Evolutionary conservation across 2,329 filamentous ascomycete species (phyloP).

Genomic region (Microdochium trichocladiopsis): DNA sequence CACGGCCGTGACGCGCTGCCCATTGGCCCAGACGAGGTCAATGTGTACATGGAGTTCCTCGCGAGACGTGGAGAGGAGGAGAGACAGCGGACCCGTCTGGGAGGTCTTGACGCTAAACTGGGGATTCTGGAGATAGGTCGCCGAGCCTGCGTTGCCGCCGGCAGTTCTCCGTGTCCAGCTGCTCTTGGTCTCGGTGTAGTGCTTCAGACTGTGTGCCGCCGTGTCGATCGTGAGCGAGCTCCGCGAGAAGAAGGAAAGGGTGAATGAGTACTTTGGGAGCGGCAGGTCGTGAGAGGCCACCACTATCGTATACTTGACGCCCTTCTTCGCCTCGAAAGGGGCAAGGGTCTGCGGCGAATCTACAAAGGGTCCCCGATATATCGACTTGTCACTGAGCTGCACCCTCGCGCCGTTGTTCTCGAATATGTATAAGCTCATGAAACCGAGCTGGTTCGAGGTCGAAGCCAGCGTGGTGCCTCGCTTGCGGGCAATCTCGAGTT

Average conservation of each 20-base stretch:
- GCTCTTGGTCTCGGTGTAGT: slow-evolving; percentile 51
- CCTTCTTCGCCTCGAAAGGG: slow-evolving; percentile 51
- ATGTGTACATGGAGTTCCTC: slow-evolving; percentile 72
- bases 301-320: slow-evolving; percentile 49
- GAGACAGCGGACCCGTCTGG: slow-evolving; percentile 52
- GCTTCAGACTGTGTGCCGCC: slow-evolving; percentile 52
- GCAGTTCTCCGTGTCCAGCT: slow-evolving; percentile 74
- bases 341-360: slow-evolving; percentile 90
- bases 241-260: slow-evolving; percentile 74
- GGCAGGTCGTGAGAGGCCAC: slow-evolving; percentile 75
- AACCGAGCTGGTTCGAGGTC: slow-evolving; percentile 57
- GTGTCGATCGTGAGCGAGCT: slow-evolving; percentile 51
- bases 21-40: slow-evolving; percentile 72
- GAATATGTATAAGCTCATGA: slow-evolving; percentile 83
- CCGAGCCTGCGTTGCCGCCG: slow-evolving; percentile 73
- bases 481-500: slow-evolving; percentile 48
- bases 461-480: slow-evolving; percentile 27
- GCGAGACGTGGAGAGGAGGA: slow-evolving; percentile 64
- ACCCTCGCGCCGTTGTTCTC: slow-evolving; percentile 63
- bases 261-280: slow-evolving; percentile 71
- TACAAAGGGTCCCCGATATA: slow-evolving; percentile 77
- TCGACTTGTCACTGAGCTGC: slow-evolving; percentile 63
- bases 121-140: slow-evolving; percentile 77
- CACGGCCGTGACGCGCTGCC: slow-evolving; percentile 63
- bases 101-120: slow-evolving; percentile 67